Evolutionary conservation across 2,329 filamentous ascomycete genomes (phyloP), one percentile per base, ranked within the genome.

Genomic region (Capronia coronata): DNA sequence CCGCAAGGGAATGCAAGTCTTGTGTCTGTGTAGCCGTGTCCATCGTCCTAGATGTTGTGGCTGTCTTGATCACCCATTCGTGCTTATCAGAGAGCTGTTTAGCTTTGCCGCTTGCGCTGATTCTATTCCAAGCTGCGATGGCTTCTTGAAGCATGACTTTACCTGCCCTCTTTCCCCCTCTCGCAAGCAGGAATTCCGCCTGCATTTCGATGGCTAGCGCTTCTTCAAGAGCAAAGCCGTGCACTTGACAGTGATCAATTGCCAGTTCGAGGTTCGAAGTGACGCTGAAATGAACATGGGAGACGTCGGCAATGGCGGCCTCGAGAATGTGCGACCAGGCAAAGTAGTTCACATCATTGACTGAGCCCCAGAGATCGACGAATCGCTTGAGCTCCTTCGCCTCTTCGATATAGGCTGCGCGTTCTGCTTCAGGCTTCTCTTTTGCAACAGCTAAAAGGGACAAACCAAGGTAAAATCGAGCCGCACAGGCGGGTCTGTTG

Each of bases 191-290:
- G 60, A 75, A 82, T 42, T 80, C 78, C 2, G 68, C 78, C 57
- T 82, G 80, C n/a, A 82, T 63, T 63, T 84, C 80, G 32, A 78
- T 71, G 30, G 75, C 69, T 22, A 82, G 68, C 2, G 76, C 80
- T 59, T 83, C 77, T 51, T 83, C 80, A 19, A 83, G 61, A 1
- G 72, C 67, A 60, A 78, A 80, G 11, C 72, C 72, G 60, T 82
- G 71, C 1, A 79, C 63, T 56, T 82, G 75, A 40, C 74, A 74
- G 58, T 82, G 79, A 57, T 83, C 78, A 51, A 82, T 73, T 2
- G 80, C 77, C 48, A 71, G 68, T 64, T 83, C 75, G 51, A 76
- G 75, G 14, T 66, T 64, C n/a, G 66, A 64, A 16, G 80, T 69
- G 2, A 77, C 70, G 10, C 63, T 61, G 9, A 65, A 67, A 49